phyloP scores from a whole-genome alignment of 495 filamentous ascomycete genomes.

The Annulohypoxylon bovei region DNA sequence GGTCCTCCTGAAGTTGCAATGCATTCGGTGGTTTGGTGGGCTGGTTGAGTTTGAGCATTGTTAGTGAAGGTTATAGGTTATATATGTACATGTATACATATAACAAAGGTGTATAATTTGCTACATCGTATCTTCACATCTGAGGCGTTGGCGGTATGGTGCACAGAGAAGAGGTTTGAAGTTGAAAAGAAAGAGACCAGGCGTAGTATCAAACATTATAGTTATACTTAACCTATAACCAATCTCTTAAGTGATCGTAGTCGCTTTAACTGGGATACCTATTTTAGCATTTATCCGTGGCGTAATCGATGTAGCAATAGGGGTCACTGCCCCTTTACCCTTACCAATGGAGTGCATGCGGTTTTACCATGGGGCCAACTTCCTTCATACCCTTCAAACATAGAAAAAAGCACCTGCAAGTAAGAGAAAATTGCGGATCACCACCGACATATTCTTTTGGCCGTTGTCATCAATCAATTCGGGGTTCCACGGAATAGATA shows the following conservation, averaged over 20 bases:
- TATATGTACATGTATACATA: background rate
- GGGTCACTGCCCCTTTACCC: too few relatives aligned
- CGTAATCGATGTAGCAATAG: too few relatives aligned
- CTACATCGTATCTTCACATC: background rate
- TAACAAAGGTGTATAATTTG: background rate
- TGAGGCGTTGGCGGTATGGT: conserved; percentile 3
- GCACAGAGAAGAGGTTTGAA: background rate
- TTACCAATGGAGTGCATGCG: too few relatives aligned
- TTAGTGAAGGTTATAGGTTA: background rate
- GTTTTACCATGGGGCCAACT: too few relatives aligned
- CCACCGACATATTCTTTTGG: background rate
- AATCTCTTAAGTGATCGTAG: background rate
- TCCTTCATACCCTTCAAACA: too few relatives aligned
- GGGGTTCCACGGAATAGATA: conserved; percentile 7
- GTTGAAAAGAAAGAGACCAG: background rate
- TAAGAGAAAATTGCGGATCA: too few relatives aligned
- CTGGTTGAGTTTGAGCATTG: background rate
- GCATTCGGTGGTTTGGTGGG: background rate
- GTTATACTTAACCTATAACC: too few relatives aligned
- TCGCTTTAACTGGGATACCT: background rate
- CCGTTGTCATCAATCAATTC: conserved; percentile 1
- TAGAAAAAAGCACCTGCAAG: too few relatives aligned
- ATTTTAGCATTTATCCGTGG: too few relatives aligned
- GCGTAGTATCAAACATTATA: background rate
- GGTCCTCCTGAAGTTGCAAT: background rate